Evolutionary conservation across 1,139 yeast genomes (phyloP).

Genomic region (Blastobotrys apis): DNA sequence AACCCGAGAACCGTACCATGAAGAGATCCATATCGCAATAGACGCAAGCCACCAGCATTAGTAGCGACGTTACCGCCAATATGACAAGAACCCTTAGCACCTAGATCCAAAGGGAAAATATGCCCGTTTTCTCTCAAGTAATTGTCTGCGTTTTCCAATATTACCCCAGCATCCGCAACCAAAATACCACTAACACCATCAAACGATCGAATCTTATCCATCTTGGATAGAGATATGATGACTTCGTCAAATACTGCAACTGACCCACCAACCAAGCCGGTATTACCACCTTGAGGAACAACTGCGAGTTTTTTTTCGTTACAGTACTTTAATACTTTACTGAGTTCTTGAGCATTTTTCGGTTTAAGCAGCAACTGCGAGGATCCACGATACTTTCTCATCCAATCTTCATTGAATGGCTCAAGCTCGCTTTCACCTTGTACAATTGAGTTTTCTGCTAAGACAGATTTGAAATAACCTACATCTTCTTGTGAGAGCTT

Average conservation of each 20-base stretch:
- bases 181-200: slow-evolving; percentile 80
- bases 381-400: slow-evolving; percentile 90
- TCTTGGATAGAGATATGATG: slow-evolving; percentile 59
- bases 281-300: slow-evolving; percentile 97
- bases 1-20: slow-evolving; percentile 91
- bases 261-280: slow-evolving; percentile 95
- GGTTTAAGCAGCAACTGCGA: slow-evolving; percentile 82
- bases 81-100: slow-evolving; percentile 97
- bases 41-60: slow-evolving; percentile 91
- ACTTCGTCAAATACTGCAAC: slow-evolving; percentile 92
- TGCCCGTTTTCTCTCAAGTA: slow-evolving; percentile 75
- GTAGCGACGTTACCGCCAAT: slow-evolving; percentile 96
- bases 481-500: slow-evolving; percentile 55
- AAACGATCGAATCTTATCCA: slow-evolving; percentile 78
- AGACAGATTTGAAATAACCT: slow-evolving; percentile 54
- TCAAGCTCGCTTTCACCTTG: slow-evolving; percentile 61
- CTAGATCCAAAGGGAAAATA: slow-evolving; percentile 89
- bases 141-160: slow-evolving; percentile 80
- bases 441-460: slow-evolving; percentile 47
- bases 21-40: slow-evolving; percentile 83
- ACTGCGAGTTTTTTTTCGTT: slow-evolving; percentile 74
- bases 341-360: slow-evolving; percentile 72
- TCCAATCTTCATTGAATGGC: slow-evolving; percentile 88
- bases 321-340: slow-evolving; percentile 75
- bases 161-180: slow-evolving; percentile 87